Evolutionary conservation across 2,329 filamentous ascomycete genomes (phyloP), one percentile per base, ranked within the genome.

Genomic region (Balansia obtecta): DNA sequence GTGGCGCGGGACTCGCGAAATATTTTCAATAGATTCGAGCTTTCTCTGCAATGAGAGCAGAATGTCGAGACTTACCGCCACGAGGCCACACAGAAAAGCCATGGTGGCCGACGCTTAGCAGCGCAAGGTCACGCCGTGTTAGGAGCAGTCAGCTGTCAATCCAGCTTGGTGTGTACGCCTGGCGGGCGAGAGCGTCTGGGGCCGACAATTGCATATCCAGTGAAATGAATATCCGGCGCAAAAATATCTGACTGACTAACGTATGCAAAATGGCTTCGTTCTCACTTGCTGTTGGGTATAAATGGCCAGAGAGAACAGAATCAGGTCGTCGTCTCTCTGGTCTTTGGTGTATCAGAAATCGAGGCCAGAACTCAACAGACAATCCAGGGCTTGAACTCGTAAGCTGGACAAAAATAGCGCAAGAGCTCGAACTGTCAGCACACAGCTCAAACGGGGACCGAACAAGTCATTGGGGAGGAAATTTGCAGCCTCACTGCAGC

Each of bases 41-140:
- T 27, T 6, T 1, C 27, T 27, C 27, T 8, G 32, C 12, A 15
- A 37, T 44, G 15, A n/a, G 10, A 39, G 16, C 16, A 32, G 38
- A 38, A n/a, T 33, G 11, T 22, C 15, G 46, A 32, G 30, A 52
- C 58, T 22, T 58, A 63, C 61, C 38, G 20, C 15, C n/a, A 59
- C 55, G 38, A 61, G 51, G 16, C 59, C 57, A 45, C 58, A 61
- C 32, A 50, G 40, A 16, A 59, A 50, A 32, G 54, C 18, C 59
- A 61, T 61, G 41, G 51, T 52, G 48, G 18, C 18, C 6, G 13
- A 12, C 30, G 18, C 9, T 15, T 18, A 30, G 47, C 32, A 8
- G n/a, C 40, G 32, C 18, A 15, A 20, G 15, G 18, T 51, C 15
- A 37, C 27, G 15, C 8, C 18, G 34, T 15, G 6, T 16, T 30